phyloP scores from a whole-genome alignment of 2,329 filamentous ascomycete genomes.

The Alternaria atra region DNA sequence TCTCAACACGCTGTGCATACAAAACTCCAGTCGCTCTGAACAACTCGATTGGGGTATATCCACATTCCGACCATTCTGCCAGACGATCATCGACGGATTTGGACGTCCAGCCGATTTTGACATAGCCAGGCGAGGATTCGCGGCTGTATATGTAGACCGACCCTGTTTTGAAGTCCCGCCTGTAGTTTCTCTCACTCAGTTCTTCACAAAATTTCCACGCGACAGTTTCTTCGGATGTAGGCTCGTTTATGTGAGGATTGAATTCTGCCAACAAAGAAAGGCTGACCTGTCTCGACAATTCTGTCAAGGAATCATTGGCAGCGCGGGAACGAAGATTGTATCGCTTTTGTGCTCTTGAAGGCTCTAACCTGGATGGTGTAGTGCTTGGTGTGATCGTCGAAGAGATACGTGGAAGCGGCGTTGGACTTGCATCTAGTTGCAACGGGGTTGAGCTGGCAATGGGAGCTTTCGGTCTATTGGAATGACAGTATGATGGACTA shows the following conservation, averaged over 20 bases:
- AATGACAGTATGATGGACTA: not conserved
- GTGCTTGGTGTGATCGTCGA: not conserved
- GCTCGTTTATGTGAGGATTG: not conserved
- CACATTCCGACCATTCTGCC: not conserved
- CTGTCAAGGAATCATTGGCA: not conserved
- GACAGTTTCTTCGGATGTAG: not conserved
- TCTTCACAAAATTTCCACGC: not conserved
- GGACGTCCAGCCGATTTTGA: not conserved
- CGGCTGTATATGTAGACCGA: not conserved
- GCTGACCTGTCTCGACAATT: not conserved
- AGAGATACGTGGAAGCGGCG: not conserved
- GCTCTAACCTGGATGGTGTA: not conserved
- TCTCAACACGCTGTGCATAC: constrained; percentile 20
- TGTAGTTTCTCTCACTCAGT: not conserved
- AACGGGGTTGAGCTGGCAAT: not conserved
- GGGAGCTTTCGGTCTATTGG: not conserved
- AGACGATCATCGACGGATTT: not conserved
- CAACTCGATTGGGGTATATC: constrained; percentile 9
- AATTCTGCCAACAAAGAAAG: not conserved
- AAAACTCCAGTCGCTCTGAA: constrained; percentile 8
- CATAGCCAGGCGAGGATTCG: not conserved
- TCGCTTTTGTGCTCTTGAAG: not conserved
- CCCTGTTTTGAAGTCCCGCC: not conserved
- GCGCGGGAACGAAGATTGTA: not conserved
- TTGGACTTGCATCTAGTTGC: not conserved